A percentile compares a stretch with the other conserved stretches of the same genome.
Evolutionary conservation across 1,284 basidiomycete genomes (phyloP).

Genomic region (Cystobasidium sp.): DNA sequence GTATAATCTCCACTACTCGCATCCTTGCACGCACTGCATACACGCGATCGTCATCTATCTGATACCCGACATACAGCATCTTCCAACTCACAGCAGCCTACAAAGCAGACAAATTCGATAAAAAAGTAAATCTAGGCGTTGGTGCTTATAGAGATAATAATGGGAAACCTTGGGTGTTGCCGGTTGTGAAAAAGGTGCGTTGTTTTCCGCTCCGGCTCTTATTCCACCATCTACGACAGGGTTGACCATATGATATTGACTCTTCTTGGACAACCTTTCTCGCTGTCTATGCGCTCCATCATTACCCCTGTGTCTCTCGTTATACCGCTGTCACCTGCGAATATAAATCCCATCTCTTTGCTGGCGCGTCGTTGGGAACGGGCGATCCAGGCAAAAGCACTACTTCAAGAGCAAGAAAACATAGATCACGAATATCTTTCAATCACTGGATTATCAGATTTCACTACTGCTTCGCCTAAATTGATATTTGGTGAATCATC

Average conservation of each 20-base stretch:
- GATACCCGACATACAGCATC: slow-evolving; percentile 60
- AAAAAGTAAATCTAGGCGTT: slow-evolving; percentile 91
- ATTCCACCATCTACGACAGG: too few species aligned
- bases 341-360: too few species aligned
- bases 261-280: too few species aligned
- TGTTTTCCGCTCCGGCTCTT: too few species aligned
- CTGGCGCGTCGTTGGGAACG: neutral
- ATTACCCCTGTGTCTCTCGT: too few species aligned
- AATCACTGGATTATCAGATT: slow-evolving; percentile 84
- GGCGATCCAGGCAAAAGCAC: slow-evolving; percentile 76
- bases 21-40: neutral
- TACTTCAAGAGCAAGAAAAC: slow-evolving; percentile 67
- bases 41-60: neutral
- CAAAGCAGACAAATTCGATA: slow-evolving; percentile 76
- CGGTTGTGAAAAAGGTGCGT: slow-evolving; percentile 80
- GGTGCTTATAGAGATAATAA: slow-evolving; percentile 86
- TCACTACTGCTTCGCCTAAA: slow-evolving; percentile 75
- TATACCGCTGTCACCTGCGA: too few species aligned
- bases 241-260: too few species aligned
- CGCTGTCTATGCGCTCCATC: too few species aligned
- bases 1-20: neutral
- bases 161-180: slow-evolving; percentile 87
- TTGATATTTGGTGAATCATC: slow-evolving; percentile 79
- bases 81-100: slow-evolving; percentile 88
- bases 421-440: slow-evolving; percentile 93